Base-by-base conservation (phyloP, 345 rosid species). In the Anacardium occidentale region DNA sequence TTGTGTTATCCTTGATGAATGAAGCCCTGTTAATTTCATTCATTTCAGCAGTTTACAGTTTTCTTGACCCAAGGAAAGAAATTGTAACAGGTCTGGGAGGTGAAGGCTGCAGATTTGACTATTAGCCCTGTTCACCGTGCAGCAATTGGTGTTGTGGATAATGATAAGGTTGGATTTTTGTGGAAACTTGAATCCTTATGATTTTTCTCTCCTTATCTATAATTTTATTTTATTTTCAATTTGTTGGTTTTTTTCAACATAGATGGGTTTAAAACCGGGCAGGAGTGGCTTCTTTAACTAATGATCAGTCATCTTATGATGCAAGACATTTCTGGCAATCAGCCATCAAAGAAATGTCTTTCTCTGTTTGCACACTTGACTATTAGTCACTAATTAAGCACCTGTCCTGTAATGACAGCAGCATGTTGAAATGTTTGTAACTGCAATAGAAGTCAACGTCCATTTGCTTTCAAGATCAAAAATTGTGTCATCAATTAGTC, bases 71-170 rank as follows among this genome's bases (percentile, higher is more conserved):
- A 8, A 17, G 14, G 32, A 13, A 25, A 64, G n/a, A 54, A 0
- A 29, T 66, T 71, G 48, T 71, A 69, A 62, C 76, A 92, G 98
- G 99, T 95, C 20, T 95, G 99, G 98, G 96, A 95, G 85, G 99
- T 95, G 69, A 92, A 91, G 87, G 99, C 96, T 80, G 96, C 98
- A 68, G 99, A 95, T 76, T 78, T 92, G 77, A 92, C 98, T 52
- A 87, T 92, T 74, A 95, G 98, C 76, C 99, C 98, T 62, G 97
- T 89, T 77, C 83, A 92, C 79, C 83, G 84, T 80, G 98, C 99
- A 56, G 98, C 99, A 68, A 79, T 85, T 26, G 99, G 98, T 68
- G 72, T 78, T 51, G 96, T 91, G 58, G 97, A 92, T 81, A 79
- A 86, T 61, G 88, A 84, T 65, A 95, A 95, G 99, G 99, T 94